Conservation (phyloP, 371 early-diverging fungal genomes). For the Mucor velutinosus region DNA sequence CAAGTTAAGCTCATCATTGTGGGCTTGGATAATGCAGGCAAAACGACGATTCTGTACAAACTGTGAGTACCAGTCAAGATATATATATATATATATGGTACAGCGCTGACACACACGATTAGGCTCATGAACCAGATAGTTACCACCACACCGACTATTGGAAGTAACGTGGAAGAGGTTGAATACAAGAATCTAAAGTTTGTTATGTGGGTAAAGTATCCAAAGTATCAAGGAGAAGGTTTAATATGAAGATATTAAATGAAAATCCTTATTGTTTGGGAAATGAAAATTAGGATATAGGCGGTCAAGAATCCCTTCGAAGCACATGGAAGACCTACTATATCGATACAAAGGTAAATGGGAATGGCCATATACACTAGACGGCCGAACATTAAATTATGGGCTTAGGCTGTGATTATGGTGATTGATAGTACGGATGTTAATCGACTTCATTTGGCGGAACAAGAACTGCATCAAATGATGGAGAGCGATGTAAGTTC, state of each 20-base stretch:
- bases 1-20: constrained; percentile 92
- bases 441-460: constrained; percentile 65
- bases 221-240: not conserved
- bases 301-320: constrained; percentile 74
- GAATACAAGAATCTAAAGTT: constrained; percentile 75
- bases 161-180: constrained; percentile 73
- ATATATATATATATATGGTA: not conserved
- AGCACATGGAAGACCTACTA: constrained; percentile 78
- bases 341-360: constrained; percentile 58
- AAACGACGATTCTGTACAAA: constrained; percentile 83
- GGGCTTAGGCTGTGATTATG: constrained; percentile 72
- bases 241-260: not conserved
- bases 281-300: constrained; percentile 58
- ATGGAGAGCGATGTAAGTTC: constrained; percentile 69
- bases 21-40: constrained; percentile 94
- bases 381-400: not conserved
- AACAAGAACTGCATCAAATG: constrained; percentile 71
- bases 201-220: constrained; percentile 69
- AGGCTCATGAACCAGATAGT: constrained; percentile 74
- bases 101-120: not conserved
- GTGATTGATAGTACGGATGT: constrained; percentile 77
- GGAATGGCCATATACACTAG: not conserved
- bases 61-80: constrained; percentile 29
- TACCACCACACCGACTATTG: constrained; percentile 76
- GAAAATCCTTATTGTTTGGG: not conserved